phyloP scores from a whole-genome alignment of 768 basidiomycete species.

The Pisolithus albus region DNA sequence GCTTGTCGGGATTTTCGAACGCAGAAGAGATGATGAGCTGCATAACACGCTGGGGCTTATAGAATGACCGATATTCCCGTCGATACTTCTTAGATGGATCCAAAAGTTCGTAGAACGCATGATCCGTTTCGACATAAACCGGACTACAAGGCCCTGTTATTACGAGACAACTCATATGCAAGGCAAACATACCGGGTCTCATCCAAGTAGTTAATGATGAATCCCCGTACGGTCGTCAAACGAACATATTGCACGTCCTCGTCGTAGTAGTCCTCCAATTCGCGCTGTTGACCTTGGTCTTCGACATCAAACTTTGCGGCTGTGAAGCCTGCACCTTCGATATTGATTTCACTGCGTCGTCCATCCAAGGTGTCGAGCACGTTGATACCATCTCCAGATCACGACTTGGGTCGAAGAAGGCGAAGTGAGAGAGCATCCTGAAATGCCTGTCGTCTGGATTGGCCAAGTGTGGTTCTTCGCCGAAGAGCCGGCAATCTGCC shows the following conservation, averaged over 20 bases:
- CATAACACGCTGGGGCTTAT: constrained; percentile 42
- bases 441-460: constrained; percentile 42
- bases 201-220: constrained; percentile 44
- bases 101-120: constrained; percentile 56
- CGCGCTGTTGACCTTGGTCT: constrained; percentile 57
- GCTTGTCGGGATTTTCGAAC: constrained; percentile 18
- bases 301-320: constrained; percentile 43
- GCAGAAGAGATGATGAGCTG: constrained; percentile 38
- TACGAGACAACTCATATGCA: not conserved
- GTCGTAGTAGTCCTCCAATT: constrained; percentile 25
- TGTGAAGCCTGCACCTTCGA: constrained; percentile 54
- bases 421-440: constrained; percentile 52
- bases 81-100: constrained; percentile 42
- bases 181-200: constrained; percentile 41
- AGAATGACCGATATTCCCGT: constrained; percentile 39
- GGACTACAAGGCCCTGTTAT: constrained; percentile 35
- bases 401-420: constrained; percentile 51
- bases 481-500: constrained; percentile 29
- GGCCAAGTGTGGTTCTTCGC: constrained; percentile 34
- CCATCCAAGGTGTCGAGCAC: constrained; percentile 31
- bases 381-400: constrained; percentile 38
- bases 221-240: constrained; percentile 42
- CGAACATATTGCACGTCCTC: constrained; percentile 35
- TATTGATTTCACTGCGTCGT: constrained; percentile 30
- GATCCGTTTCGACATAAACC: constrained; percentile 57